phyloP scores from a whole-genome alignment of 768 basidiomycete genomes.

The Collybia sordida region DNA sequence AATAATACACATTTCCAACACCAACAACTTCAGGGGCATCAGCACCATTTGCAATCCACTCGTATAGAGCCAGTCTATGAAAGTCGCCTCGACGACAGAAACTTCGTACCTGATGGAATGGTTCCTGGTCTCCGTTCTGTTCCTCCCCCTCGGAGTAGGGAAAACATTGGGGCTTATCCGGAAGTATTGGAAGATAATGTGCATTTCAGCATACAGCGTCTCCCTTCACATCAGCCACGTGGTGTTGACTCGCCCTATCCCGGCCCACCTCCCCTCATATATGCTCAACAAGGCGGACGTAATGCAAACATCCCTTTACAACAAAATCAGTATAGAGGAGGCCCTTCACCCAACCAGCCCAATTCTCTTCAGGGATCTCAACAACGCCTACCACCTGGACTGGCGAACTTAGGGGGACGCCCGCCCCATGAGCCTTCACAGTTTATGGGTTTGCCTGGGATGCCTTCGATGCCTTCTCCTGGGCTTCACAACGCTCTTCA shows the following conservation, averaged over 20 bases:
- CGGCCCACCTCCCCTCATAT: slow-evolving; percentile 47
- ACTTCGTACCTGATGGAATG: slow-evolving; percentile 82
- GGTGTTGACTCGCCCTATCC: slow-evolving; percentile 58
- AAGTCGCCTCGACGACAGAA: slow-evolving; percentile 71
- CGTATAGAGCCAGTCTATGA: slow-evolving; percentile 73
- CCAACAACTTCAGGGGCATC: slow-evolving; percentile 40
- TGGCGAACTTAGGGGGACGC: slow-evolving; percentile 80
- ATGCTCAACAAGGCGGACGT: slow-evolving; percentile 55
- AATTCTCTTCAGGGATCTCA: slow-evolving; percentile 43
- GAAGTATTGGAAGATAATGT: slow-evolving; percentile 63
- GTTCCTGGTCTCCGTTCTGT: slow-evolving; percentile 78
- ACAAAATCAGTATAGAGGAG: slow-evolving; percentile 66
- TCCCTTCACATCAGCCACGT: slow-evolving; percentile 48
- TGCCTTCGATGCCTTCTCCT: slow-evolving; percentile 41
- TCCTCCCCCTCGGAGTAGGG: slow-evolving; percentile 60
- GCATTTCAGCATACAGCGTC: slow-evolving; percentile 60
- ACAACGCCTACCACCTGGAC: slow-evolving; percentile 74
- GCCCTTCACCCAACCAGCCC: slow-evolving; percentile 59
- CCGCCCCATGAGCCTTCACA: slow-evolving; percentile 79
- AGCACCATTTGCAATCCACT: slow-evolving; percentile 38
- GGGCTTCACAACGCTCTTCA: slow-evolving; percentile 47
- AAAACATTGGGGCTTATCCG: slow-evolving; percentile 49
- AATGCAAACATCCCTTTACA: slow-evolving; percentile 57
- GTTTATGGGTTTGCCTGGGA: slow-evolving; percentile 50
- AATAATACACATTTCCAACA: slow-evolving; percentile 39